Base-by-base conservation (phyloP, 495 filamentous ascomycete species). In the Xylaria acuta region DNA sequence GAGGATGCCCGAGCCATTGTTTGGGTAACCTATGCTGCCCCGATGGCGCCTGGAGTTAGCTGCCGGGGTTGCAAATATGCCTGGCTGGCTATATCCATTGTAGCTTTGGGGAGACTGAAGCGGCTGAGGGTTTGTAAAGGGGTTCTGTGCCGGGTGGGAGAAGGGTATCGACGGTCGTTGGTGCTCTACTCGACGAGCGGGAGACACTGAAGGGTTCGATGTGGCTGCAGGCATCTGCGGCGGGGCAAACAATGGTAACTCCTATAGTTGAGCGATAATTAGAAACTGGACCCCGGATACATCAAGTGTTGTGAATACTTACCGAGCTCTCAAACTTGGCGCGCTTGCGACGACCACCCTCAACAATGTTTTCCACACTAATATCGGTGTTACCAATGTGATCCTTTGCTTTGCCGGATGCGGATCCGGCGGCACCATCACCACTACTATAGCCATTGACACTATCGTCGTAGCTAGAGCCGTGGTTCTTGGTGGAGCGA, bases 311-410 rank as follows among this genome's bases (percentile, higher is more conserved):
- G 9, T 54, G 32, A 12, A 54, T 75, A 53, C 94, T 90, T 88
- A 98, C 94, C 75, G 94, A 97, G 83, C 94, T 98, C 75, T 97
- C 94, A 80, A 99, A 99, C 84, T 97, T 97, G 73, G 96, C 93
- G 78, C 94, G 90, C 86, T 99, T 98, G 73, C 96, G 90, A 81
- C 96, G 90, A 74, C 94, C 94, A 76, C 97, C 96, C 82, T 98
- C 95, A 68, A 99, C 92, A 82, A 99, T 98, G 77, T 99, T 99
- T 70, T 97, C 93, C 74, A 97, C 88, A 80, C 95, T 98, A 77
- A 99, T 99, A 70, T 98, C 96, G 5, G 96, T 94, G 78, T 93
- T 97, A n/a, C 91, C 93, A 70, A 97, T 85, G 64, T 92, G 90
- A 77, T 98, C 94, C 77, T 90, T 93, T 73, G 89, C 85, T 75